phyloP scores from a whole-genome alignment of 129 eudicot species.

The Silybum marianum region DNA sequence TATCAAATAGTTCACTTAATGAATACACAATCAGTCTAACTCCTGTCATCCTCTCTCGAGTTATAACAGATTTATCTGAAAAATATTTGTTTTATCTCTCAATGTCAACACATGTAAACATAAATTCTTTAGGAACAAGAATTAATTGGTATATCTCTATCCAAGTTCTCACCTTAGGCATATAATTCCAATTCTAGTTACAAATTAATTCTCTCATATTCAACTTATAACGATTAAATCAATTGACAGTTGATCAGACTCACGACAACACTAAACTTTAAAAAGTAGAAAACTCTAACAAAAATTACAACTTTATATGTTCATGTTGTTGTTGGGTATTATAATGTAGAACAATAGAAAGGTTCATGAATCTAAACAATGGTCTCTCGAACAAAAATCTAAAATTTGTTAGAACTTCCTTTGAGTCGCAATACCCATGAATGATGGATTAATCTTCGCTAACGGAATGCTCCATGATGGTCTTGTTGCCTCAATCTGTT shows the following conservation, averaged over 20 bases:
- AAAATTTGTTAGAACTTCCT: too few relatives aligned
- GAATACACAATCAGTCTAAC: too few relatives aligned
- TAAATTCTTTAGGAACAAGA: neutral
- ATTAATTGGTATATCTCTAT: neutral
- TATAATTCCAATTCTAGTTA: neutral
- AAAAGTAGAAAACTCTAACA: too few relatives aligned
- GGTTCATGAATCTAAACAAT: too few relatives aligned
- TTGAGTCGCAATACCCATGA: too few relatives aligned
- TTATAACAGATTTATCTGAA: too few relatives aligned
- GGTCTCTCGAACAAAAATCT: too few relatives aligned
- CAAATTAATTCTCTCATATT: neutral
- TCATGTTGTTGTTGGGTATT: neutral
- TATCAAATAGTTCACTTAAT: too few relatives aligned
- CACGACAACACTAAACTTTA: neutral
- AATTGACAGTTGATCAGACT: neutral
- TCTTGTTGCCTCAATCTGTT: too few relatives aligned
- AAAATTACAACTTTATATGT: neutral
- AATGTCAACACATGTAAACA: neutral
- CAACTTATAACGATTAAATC: neutral
- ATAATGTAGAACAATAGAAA: neutral
- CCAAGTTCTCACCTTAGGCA: neutral
- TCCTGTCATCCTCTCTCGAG: too few relatives aligned
- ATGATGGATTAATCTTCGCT: too few relatives aligned
- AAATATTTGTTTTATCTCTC: neutral
- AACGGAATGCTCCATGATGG: too few relatives aligned